Evolutionary conservation across 1,284 basidiomycete species (phyloP), one percentile per base, ranked within the genome.

Genomic region (Exobasidium rhododendri): DNA sequence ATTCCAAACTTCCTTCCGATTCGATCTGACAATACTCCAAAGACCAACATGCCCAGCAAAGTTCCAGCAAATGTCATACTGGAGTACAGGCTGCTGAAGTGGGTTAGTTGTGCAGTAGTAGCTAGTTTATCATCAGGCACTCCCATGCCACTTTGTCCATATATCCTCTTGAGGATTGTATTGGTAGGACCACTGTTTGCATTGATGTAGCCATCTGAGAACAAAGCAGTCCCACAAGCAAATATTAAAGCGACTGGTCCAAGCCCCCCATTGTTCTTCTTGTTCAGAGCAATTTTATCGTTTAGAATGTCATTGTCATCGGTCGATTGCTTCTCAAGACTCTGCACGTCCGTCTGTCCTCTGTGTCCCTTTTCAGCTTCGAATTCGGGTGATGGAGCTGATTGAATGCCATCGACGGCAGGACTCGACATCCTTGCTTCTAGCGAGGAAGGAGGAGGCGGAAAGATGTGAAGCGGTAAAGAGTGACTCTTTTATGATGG

Each of bases 1-100:
- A 92, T 92, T 61, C 91, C 90, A 71, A 88, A 88, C 75, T 94
- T 94, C 58, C 93, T 86, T 17, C 58, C 92, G 61, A 92, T 72
- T 77, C 89, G 89, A 79, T 96, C 93, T 6, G 89, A 90, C 4
- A 74, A 40, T 31, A 70, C 65, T 17, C 83, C 83, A 57, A 83
- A 84, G 6, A 69, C 51, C 10, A 79, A 69, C 77, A 79, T 79
- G 50, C 83, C 92, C n/a, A 92, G 83, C 45, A 94, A 82, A 13
- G 89, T 92, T 20, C 77, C 77, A 24, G 75, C 77, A 58, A 79
- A 79, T 47, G 67, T 74, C 56, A 79, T 68, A 24, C 69, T 68
- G 11, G 65, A 65, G 63, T 78, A 77, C 31, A 66, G 64, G 0
- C 66, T 67, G 30, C 66, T 55, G 58, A 70, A 73, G 14, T 59